These are phyloP conservation scores for Cinchona pubescens DNA, from an alignment of 257 asterid species.

Conservation along the genomic window DNA sequence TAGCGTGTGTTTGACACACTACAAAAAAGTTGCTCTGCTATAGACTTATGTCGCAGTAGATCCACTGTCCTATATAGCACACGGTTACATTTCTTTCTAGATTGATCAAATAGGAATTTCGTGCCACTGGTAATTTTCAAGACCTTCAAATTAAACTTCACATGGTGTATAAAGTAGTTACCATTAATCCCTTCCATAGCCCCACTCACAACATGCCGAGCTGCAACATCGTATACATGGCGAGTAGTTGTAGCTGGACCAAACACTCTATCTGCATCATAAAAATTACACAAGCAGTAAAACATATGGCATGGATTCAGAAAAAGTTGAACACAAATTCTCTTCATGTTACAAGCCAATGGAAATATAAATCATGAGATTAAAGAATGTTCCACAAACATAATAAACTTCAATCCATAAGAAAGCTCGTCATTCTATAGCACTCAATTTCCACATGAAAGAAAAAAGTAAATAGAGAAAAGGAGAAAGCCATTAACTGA, in stretches of 20 bases:
- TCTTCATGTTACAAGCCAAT: background rate
- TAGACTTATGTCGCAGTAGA: background rate
- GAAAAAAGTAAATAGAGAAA: background rate
- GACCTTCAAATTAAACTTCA: background rate
- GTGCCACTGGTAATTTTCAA: background rate
- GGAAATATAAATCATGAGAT: background rate
- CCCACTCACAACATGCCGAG: slow-evolving; percentile 74
- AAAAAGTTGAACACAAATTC: background rate
- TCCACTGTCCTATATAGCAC: background rate
- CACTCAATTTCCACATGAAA: background rate
- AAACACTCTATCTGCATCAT: slow-evolving; percentile 66
- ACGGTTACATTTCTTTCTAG: background rate
- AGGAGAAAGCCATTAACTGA: background rate
- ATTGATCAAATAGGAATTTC: background rate
- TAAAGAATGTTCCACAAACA: background rate
- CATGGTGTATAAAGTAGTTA: slow-evolving; percentile 20
- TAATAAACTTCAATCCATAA: background rate
- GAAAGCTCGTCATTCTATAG: background rate
- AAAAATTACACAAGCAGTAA: background rate
- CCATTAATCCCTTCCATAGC: slow-evolving; percentile 86
- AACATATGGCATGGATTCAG: too few relatives aligned
- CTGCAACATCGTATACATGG: slow-evolving; percentile 82
- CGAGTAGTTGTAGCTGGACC: slow-evolving; percentile 96
- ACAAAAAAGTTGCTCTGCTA: too few relatives aligned
- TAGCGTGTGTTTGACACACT: background rate